Percentiles rank a stretch among this genome's conserved stretches.
Evolutionary conservation across 306 rosid genomes (phyloP).

Genomic region (Citrullus mucosospermus): DNA sequence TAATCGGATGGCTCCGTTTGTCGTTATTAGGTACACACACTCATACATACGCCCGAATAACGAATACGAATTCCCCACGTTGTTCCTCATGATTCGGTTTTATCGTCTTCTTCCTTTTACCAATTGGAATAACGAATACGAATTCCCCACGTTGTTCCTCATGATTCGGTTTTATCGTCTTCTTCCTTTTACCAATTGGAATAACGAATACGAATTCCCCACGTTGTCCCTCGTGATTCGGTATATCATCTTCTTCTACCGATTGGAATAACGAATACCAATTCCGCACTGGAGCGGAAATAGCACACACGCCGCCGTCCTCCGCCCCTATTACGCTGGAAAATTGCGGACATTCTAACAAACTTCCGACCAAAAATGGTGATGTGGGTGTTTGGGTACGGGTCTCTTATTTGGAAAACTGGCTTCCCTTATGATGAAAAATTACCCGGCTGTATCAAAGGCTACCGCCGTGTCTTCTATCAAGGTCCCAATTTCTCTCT

Average conservation of each 20-base stretch:
- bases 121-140: neutral
- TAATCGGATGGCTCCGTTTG: neutral
- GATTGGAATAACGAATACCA: neutral
- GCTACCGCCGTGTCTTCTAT: conserved; percentile 83
- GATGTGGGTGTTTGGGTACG: conserved; percentile 94
- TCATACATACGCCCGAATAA: neutral
- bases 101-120: neutral
- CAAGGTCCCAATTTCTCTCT: conserved; percentile 40
- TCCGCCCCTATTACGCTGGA: neutral
- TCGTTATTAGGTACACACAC: neutral
- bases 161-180: neutral
- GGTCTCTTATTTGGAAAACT: conserved; percentile 67
- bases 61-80: neutral
- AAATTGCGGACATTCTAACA: neutral
- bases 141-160: neutral
- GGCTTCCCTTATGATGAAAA: conserved; percentile 64
- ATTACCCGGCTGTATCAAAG: conserved; percentile 66
- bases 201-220: neutral
- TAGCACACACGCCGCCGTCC: neutral
- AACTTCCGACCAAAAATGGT: conserved; percentile 19
- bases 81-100: neutral
- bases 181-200: neutral
- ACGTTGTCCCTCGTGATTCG: neutral
- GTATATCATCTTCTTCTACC: neutral
- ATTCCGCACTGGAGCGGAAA: neutral